Evolutionary conservation across 164 flowering plant species (phyloP), one percentile per base, ranked within the genome.

Genomic region (Protea cynaroides): DNA sequence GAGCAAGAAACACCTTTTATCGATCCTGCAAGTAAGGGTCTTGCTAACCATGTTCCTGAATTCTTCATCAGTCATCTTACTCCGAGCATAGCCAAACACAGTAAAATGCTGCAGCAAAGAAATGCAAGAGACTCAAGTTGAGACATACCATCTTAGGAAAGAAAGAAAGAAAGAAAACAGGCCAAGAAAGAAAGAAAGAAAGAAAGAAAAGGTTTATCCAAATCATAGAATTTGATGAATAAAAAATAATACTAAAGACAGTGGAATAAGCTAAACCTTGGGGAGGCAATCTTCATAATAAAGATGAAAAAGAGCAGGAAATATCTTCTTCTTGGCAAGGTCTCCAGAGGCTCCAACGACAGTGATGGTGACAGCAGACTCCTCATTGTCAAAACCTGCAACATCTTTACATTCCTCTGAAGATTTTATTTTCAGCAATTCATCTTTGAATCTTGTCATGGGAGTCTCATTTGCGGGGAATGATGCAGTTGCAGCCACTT

Each of bases 331-430:
- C 81, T 85, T 89, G 53, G 98, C 98, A 73, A 92, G 92, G 76
- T 92, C 98, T 18, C 98, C 98, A 29, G 98, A 92, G 6, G 98
- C 98, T 56, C 98, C 98, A 72, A 92, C 94, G 24, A 92, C 91
- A 44, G 92, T 89, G 36, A 92, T 87, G 67, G 90, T 89, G 63
- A 89, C 86, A 68, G 84, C 75, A 38, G 86, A 70, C 59, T 82
- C 83, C 40, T 25, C 71, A 34, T 61, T 71, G 64, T 75, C 76
- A 61, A 70, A 79, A 40, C 59, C 56, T 17, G 52, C 66, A 3
- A 49, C 65, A 49, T 76, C 73, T 46, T 64, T 64, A 25, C 13
- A 14, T 36, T 82, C 84, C 56, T 79, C 74, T 2, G 74, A 46
- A 52, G 85, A 70, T 43, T 78, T 18, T 56, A 52, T 73, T 15